Evolutionary conservation across 345 rosid species (phyloP).

Genomic region (Leavenworthia alabamica): DNA sequence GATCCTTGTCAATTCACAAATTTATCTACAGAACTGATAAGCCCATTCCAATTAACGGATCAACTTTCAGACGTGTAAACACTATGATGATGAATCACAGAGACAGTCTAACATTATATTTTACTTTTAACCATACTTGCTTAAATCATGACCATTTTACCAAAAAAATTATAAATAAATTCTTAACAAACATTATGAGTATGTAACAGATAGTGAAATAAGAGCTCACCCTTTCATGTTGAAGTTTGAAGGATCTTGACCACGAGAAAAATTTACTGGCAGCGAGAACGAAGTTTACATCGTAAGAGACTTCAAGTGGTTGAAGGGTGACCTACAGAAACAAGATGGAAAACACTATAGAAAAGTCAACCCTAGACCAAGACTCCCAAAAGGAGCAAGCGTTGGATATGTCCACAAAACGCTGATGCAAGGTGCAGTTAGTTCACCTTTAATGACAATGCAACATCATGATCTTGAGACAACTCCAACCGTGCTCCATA

Average conservation of each 20-base stretch:
- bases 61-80: conserved; percentile 2
- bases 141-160: background rate
- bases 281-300: conserved; percentile 42
- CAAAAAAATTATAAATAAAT: background rate
- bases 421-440: conserved; percentile 15
- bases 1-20: background rate
- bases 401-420: background rate
- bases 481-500: conserved; percentile 52
- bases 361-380: conserved; percentile 9
- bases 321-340: conserved; percentile 52
- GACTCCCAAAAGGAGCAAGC: conserved; percentile 2
- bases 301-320: conserved; percentile 53
- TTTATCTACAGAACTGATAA: background rate
- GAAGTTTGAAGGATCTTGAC: conserved; percentile 53
- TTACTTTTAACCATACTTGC: background rate
- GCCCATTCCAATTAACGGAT: background rate
- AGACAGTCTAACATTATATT: background rate
- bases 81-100: background rate
- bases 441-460: conserved; percentile 56
- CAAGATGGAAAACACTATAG: conserved; percentile 7
- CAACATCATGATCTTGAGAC: conserved; percentile 43
- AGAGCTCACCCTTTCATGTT: conserved; percentile 65
- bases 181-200: background rate
- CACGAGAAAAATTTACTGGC: conserved; percentile 42
- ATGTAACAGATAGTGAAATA: conserved; percentile 6